Percentiles rank a stretch among this genome's conserved stretches.
These are phyloP conservation scores for Triglochin maritima DNA, from an alignment of 106 monocot genomes.

Conservation along the genomic window DNA sequence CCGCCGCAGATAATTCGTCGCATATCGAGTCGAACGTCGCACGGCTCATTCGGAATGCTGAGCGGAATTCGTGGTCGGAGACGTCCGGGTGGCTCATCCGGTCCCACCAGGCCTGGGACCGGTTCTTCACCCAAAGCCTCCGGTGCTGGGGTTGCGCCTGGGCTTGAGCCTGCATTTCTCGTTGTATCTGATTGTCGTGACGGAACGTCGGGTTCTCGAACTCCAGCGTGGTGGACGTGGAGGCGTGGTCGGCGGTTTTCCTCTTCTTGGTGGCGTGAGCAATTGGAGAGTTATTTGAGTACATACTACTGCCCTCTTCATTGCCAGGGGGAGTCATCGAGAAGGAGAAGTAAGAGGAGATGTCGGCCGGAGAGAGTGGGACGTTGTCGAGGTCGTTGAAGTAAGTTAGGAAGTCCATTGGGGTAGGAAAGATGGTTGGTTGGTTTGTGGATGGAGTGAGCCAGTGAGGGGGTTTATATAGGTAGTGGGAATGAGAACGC, in stretches of 20 bases:
- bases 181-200: too few relatives aligned
- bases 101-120: conserved; percentile 44
- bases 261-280: neutral
- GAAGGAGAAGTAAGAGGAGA: neutral
- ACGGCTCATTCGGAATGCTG: conserved; percentile 33
- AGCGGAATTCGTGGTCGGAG: conserved; percentile 29
- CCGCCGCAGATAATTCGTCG: conserved; percentile 21
- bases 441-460: too few relatives aligned
- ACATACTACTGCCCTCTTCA: neutral
- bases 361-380: neutral
- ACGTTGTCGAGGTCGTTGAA: neutral
- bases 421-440: neutral
- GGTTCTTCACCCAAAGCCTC: conserved; percentile 38
- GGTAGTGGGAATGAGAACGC: too few relatives aligned
- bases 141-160: neutral
- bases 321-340: neutral
- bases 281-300: neutral
- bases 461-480: too few relatives aligned
- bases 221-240: neutral
- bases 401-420: conserved; percentile 3
- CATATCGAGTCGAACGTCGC: conserved; percentile 34
- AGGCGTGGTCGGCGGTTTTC: neutral
- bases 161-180: neutral
- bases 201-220: neutral
- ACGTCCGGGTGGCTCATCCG: conserved; percentile 18